Base-by-base conservation (phyloP, 2,329 filamentous ascomycete species). In the Aureobasidium sp. region DNA sequence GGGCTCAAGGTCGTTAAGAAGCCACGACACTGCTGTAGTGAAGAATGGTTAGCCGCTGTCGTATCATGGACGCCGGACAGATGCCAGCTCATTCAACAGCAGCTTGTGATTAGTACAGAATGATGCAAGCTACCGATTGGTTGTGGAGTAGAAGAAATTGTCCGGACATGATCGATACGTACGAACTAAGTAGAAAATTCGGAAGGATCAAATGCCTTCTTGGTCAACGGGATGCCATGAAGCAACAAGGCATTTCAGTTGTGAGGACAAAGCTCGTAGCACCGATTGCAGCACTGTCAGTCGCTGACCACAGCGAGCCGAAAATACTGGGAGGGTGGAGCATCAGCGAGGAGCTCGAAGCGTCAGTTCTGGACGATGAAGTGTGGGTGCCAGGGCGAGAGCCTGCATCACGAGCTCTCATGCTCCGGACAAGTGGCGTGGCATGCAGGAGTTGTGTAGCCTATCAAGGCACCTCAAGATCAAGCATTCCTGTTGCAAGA, bases 1-100 rank as follows among this genome's bases (percentile, higher is more conserved):
- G 68, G 61, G 63, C 65, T 68, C 67, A 66, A 63, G 62, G 65
- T 63, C 64, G 65, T 66, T 64, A 66, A 61, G 62, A 36, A 54
- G 61, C 63, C 65, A 68, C 68, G 68, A 68, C 67, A 70, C 69
- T 63, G 69, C 69, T 72, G 68, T 66, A 67, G 62, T 61, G 63
- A 62, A 68, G 59, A 65, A 65, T 62, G 61, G 64, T 71, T 71
- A 71, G 70, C 68, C 66, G 66, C 54, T 30, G 32, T 61, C 62
- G 64, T 68, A 63, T 37, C 37, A 59, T 69, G 67, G 66, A 69
- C 67, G 69, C 59, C 68, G 67, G 66, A 68, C 66, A 69, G 68
- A 67, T 68, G 70, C 70, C 69, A 71, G 69, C 69, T 69, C 69
- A 71, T 68, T 41, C 32, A 61, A 47, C 48, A 61, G 59, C 29